phyloP scores from a whole-genome alignment of 2,329 filamentous ascomycete genomes.

The Fusarium proliferatum region DNA sequence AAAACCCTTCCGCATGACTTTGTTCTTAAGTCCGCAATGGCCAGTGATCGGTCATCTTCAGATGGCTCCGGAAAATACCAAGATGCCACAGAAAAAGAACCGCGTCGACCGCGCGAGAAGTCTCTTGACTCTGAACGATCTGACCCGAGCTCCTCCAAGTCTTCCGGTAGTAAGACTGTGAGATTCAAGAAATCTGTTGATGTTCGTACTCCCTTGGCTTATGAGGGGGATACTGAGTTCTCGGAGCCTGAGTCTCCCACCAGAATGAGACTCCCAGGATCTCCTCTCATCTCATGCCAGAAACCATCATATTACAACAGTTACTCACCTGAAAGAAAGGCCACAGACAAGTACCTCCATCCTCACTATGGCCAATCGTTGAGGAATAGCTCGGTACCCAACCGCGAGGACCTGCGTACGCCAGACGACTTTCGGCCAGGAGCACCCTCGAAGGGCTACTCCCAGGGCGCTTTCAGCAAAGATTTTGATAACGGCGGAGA shows the following conservation, averaged over 20 bases:
- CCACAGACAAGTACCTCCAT: conserved; percentile 7
- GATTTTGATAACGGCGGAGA: conserved; percentile 20
- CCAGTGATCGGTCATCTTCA: conserved; percentile 11
- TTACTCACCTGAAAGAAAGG: not conserved
- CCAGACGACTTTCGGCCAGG: conserved; percentile 18
- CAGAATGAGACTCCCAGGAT: conserved; percentile 8
- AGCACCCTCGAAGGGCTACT: conserved; percentile 31
- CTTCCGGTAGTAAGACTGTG: conserved; percentile 42
- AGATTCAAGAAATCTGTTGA: conserved; percentile 42
- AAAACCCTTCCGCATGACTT: not conserved
- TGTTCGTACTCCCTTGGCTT: conserved; percentile 23
- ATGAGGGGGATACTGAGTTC: conserved; percentile 15
- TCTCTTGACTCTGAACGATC: conserved; percentile 35
- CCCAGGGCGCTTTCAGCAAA: conserved; percentile 41
- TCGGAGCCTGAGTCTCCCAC: conserved; percentile 21
- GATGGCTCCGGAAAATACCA: not conserved
- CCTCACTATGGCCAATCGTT: conserved; percentile 14
- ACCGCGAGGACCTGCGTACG: conserved; percentile 1
- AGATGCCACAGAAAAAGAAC: not conserved
- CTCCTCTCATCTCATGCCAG: conserved; percentile 31
- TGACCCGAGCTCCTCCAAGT: conserved; percentile 38
- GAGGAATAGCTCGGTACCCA: not conserved
- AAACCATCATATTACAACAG: not conserved
- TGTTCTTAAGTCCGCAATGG: conserved; percentile 2
- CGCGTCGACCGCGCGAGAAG: conserved; percentile 12